A percentile compares a stretch with the other conserved stretches of the same genome.
Conservation (phyloP, 2,329 filamentous ascomycete species). For the Ilyonectria sp. region DNA sequence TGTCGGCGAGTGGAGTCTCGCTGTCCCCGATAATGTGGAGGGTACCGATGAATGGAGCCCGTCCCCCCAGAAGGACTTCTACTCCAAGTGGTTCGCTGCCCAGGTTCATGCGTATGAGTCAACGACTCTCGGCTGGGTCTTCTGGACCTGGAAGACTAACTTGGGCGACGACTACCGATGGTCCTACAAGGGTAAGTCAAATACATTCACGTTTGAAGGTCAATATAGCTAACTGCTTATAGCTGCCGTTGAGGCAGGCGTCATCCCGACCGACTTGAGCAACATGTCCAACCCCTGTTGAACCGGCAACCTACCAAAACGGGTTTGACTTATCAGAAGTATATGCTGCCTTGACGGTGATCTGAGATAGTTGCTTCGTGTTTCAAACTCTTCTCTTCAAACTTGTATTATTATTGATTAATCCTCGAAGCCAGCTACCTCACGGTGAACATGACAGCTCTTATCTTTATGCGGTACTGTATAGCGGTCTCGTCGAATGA, state of each 20-base stretch:
- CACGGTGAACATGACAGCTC: neutral
- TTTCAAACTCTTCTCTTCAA: neutral
- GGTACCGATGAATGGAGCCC: constrained; percentile 52
- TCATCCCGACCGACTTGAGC: constrained; percentile 42
- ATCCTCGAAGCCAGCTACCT: neutral
- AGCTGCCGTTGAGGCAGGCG: constrained; percentile 42
- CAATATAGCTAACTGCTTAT: constrained; percentile 5
- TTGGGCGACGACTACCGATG: constrained; percentile 46
- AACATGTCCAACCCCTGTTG: constrained; percentile 39
- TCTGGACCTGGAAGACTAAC: constrained; percentile 46
- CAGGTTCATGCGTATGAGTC: constrained; percentile 45
- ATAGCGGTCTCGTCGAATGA: too few relatives aligned
- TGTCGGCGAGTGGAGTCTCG: constrained; percentile 72
- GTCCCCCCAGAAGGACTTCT: constrained; percentile 42
- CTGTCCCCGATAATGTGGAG: constrained; percentile 64
- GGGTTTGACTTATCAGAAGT: neutral
- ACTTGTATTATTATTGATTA: constrained; percentile 9
- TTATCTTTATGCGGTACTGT: neutral
- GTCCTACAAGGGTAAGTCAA: constrained; percentile 44
- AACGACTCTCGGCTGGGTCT: constrained; percentile 43
- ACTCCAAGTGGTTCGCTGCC: constrained; percentile 46
- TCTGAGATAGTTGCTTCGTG: neutral
- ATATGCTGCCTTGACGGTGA: neutral
- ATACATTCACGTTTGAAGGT: neutral
- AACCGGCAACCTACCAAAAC: neutral